Evolutionary conservation across 2,329 filamentous ascomycete genomes (phyloP).

Genomic region (Remersonia thermophila): DNA sequence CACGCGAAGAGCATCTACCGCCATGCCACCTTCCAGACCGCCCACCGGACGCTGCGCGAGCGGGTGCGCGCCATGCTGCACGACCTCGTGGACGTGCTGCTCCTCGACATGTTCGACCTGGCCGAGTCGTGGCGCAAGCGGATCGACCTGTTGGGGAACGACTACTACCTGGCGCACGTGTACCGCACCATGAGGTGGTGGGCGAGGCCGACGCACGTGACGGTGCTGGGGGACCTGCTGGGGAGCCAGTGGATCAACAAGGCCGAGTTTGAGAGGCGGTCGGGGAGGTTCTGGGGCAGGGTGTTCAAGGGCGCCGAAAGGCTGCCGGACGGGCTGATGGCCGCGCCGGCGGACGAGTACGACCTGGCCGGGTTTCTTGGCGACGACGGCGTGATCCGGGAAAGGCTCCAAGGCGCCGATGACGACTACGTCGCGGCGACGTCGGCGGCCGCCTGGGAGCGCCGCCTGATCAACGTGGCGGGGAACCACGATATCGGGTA

Average conservation of each 20-base stretch:
- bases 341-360: slow-evolving; percentile 36
- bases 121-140: slow-evolving; percentile 61
- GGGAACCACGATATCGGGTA: slow-evolving; percentile 98
- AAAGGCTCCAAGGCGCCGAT: no score
- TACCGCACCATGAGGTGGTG: slow-evolving; percentile 78
- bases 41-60: slow-evolving; percentile 35
- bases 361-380: slow-evolving; percentile 38
- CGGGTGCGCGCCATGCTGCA: slow-evolving; percentile 42
- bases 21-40: slow-evolving; percentile 35
- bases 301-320: slow-evolving; percentile 60
- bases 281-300: slow-evolving; percentile 64
- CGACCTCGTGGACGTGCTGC: slow-evolving; percentile 47
- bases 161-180: slow-evolving; percentile 87
- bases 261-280: slow-evolving; percentile 66
- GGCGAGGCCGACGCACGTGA: slow-evolving; percentile 72
- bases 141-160: slow-evolving; percentile 84
- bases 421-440: slow-evolving; percentile 22
- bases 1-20: slow-evolving; percentile 36
- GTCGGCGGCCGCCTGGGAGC: slow-evolving; percentile 50
- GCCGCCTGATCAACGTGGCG: slow-evolving; percentile 72
- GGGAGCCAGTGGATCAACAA: slow-evolving; percentile 93
- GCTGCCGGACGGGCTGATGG: slow-evolving; percentile 45
- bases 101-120: slow-evolving; percentile 56
- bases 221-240: slow-evolving; percentile 79
- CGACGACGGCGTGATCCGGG: slow-evolving; percentile 14